phyloP scores from a whole-genome alignment of 2,329 filamentous ascomycete genomes.

The Fusarium chuoi region DNA sequence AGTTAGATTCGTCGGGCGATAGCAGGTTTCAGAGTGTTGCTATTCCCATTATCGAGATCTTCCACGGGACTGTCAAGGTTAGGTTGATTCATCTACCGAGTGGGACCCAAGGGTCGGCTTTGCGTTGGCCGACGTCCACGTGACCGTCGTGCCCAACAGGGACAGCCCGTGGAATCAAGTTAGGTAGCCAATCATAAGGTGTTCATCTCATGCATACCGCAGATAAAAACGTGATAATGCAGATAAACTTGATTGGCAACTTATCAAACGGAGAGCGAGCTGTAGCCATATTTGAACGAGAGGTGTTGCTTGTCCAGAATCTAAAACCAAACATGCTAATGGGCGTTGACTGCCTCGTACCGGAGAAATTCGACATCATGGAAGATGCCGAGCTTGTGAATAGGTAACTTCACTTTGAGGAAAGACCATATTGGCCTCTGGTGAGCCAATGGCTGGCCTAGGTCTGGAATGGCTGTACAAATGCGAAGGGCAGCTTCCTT shows the following conservation, averaged over 20 bases:
- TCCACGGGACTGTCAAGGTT: not conserved
- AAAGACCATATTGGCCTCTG: not conserved
- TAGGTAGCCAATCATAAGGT: not conserved
- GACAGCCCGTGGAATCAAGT: not conserved
- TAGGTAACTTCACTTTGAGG: not conserved
- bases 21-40: not conserved
- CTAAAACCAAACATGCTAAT: too few relatives aligned
- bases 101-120: too few relatives aligned
- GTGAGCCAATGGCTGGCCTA: not conserved
- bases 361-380: too few relatives aligned
- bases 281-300: too few relatives aligned
- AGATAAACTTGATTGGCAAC: too few relatives aligned
- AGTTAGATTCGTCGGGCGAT: not conserved
- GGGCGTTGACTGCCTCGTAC: too few relatives aligned
- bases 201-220: not conserved
- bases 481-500: not conserved
- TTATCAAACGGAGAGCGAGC: too few relatives aligned
- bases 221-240: too few relatives aligned
- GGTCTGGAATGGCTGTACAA: not conserved
- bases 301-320: too few relatives aligned
- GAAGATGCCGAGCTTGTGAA: not conserved
- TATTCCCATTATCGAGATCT: not conserved
- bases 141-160: too few relatives aligned
- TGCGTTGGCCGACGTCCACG: too few relatives aligned
- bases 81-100: too few relatives aligned